These are phyloP conservation scores for Cardiospermum halicacabum DNA, from an alignment of 345 rosid genomes.

Conservation along the genomic window DNA sequence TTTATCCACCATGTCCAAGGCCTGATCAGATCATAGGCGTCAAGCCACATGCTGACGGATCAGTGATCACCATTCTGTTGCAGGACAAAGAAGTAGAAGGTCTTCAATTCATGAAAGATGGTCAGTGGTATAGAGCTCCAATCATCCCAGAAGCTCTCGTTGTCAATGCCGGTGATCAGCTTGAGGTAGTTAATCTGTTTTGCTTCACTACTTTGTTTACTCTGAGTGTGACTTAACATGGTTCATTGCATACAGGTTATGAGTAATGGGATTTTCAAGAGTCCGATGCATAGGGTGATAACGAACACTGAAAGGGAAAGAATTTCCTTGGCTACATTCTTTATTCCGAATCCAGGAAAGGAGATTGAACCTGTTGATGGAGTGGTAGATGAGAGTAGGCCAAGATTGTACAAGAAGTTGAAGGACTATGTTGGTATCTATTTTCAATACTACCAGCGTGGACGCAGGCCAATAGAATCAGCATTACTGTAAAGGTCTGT, in stretches of 20 bases:
- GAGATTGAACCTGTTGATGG: slow-evolving; percentile 30
- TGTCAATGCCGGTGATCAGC: slow-evolving; percentile 50
- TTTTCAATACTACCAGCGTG: slow-evolving; percentile 38
- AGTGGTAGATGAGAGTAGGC: slow-evolving; percentile 35
- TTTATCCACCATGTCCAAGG: slow-evolving; percentile 55
- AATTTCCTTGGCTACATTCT: slow-evolving; percentile 47
- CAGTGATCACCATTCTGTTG: slow-evolving; percentile 49
- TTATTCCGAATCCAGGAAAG: slow-evolving; percentile 30
- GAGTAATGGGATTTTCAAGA: slow-evolving; percentile 64
- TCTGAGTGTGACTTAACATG: background rate
- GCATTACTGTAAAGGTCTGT: slow-evolving; percentile 24
- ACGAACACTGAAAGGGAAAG: slow-evolving; percentile 45
- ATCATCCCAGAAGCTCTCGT: slow-evolving; percentile 41
- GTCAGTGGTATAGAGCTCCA: slow-evolving; percentile 47
- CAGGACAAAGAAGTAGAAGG: slow-evolving; percentile 54
- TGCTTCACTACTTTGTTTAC: no score
- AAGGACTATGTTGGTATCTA: slow-evolving; percentile 38
- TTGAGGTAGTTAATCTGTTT: slow-evolving; percentile 29
- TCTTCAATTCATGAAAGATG: slow-evolving; percentile 42
- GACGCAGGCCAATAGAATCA: slow-evolving; percentile 48
- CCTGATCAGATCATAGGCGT: slow-evolving; percentile 48
- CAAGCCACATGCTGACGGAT: slow-evolving; percentile 59
- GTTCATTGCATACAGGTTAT: slow-evolving; percentile 31
- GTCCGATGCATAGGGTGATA: slow-evolving; percentile 43
- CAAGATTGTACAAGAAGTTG: slow-evolving; percentile 44